These are phyloP conservation scores for Pseudocohnilembus persalinus DNA, from an alignment of 169 alveolate genomes.

Conservation along the genomic window DNA sequence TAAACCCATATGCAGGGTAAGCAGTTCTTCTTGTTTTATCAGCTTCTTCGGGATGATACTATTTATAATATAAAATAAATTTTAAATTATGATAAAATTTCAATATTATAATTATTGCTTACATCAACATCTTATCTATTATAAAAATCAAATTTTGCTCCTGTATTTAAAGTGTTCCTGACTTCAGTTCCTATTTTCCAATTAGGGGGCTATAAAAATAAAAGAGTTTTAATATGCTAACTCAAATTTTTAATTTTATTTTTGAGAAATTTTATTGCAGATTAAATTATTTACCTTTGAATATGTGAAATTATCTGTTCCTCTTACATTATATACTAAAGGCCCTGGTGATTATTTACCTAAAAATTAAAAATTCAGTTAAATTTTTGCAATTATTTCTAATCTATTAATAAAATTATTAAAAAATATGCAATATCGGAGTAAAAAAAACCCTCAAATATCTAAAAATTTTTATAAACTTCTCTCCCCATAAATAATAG, in stretches of 20 bases:
- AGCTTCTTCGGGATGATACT: constrained; percentile 50
- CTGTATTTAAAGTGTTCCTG: constrained; percentile 43
- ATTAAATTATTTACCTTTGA: constrained; percentile 15
- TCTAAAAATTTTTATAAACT: too few relatives aligned
- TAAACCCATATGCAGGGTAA: constrained; percentile 25
- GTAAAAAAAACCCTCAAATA: too few relatives aligned
- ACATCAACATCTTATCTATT: constrained; percentile 49
- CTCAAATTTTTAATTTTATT: not conserved
- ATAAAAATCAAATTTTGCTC: constrained; percentile 47
- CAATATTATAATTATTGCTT: not conserved
- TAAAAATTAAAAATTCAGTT: too few relatives aligned
- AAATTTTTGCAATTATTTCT: too few relatives aligned
- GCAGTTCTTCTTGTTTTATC: constrained; percentile 36
- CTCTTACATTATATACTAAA: constrained; percentile 40
- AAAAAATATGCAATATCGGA: too few relatives aligned
- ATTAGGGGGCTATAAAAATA: constrained; percentile 14
- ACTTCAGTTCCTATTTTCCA: constrained; percentile 38
- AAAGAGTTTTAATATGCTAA: not conserved
- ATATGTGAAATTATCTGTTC: constrained; percentile 41
- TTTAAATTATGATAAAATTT: not conserved
- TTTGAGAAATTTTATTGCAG: too few relatives aligned
- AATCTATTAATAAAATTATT: too few relatives aligned
- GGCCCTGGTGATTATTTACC: constrained; percentile 52
- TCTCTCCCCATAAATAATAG: too few relatives aligned
- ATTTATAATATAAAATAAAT: not conserved